Conservation (phyloP, 176 grass and related monocot genomes). For the Cocos nucifera region DNA sequence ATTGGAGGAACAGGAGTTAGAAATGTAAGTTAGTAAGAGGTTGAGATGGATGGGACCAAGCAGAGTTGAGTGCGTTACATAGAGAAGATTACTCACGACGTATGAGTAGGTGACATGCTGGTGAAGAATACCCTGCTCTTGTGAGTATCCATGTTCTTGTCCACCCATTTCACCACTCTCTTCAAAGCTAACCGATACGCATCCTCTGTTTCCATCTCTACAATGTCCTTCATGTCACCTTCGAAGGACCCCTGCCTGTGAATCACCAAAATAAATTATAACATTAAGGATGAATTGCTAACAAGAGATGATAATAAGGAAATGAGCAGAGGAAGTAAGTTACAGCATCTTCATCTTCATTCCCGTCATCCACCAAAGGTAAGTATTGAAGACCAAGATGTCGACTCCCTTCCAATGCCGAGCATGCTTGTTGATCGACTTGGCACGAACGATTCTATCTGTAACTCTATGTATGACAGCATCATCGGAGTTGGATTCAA, state of each 20-base stretch:
- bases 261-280: not conserved
- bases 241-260: constrained; percentile 55
- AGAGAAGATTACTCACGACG: constrained; percentile 22
- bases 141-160: constrained; percentile 68
- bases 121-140: constrained; percentile 58
- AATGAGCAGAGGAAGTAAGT: constrained; percentile 1
- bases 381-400: constrained; percentile 89
- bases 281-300: too few relatives aligned
- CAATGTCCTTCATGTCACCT: constrained; percentile 52
- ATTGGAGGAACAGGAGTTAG: too few relatives aligned
- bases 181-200: constrained; percentile 68
- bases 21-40: too few relatives aligned
- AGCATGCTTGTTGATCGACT: constrained; percentile 68
- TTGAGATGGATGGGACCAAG: too few relatives aligned
- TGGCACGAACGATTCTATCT: constrained; percentile 50
- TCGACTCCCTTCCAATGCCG: constrained; percentile 73
- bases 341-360: constrained; percentile 81
- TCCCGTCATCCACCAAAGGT: constrained; percentile 94
- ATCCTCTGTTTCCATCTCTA: constrained; percentile 68
- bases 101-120: constrained; percentile 93
- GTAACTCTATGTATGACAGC: constrained; percentile 53
- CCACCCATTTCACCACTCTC: constrained; percentile 67
- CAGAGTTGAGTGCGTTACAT: too few relatives aligned
- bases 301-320: not conserved
- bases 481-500: constrained; percentile 89